Base-by-base conservation (phyloP, 1,139 yeast species). In the Magnusiomyces magnusii region DNA sequence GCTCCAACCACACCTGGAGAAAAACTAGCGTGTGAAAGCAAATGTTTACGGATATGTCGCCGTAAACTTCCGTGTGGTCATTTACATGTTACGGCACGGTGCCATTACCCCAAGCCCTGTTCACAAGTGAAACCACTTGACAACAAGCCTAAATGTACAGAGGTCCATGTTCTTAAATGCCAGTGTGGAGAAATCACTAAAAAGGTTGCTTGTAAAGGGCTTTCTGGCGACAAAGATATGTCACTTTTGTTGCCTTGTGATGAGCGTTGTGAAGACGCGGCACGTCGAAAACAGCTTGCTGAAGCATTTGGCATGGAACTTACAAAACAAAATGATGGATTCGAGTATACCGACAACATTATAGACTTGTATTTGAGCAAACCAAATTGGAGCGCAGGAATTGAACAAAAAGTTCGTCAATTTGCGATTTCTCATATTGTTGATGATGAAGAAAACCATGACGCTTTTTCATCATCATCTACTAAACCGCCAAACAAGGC, bases 1-100 rank as follows among this genome's bases (percentile, higher is more conserved):
- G 27, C 49, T 9, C 17, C 49, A 7, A n/a, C 49, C 25, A 76
- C 72, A 56, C 62, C 64, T 47, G 74, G 71, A 2, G 76, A 74
- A 3, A 39, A 39, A 15, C n/a, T 24, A 9, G 31, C 36, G 5
- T 70, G 72, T 21, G 74, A 77, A 61, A 69, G 69, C 39, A 65
- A 60, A 2, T 74, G 78, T 10, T 63, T 78, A 13, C 68, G 77
- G 10, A 71, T 73, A 0, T 89, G 96, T 73, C 86, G 81, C 2
- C 86, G 84, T 67, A 62, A 63, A 17, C 72, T 88, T 47, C 75
- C 79, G 0, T 89, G 96, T 76, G 96, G 96, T 0, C 89, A 78
- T 58, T 68, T 64, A 23, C 89, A 95, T 71, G 76, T 74, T 53
- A 71, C 76, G 49, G 77, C 77, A 55, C 51, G 54, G 3, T 91